Conservation (phyloP, 2,329 filamentous ascomycete species). For the Ascosphaera pollenicola region DNA sequence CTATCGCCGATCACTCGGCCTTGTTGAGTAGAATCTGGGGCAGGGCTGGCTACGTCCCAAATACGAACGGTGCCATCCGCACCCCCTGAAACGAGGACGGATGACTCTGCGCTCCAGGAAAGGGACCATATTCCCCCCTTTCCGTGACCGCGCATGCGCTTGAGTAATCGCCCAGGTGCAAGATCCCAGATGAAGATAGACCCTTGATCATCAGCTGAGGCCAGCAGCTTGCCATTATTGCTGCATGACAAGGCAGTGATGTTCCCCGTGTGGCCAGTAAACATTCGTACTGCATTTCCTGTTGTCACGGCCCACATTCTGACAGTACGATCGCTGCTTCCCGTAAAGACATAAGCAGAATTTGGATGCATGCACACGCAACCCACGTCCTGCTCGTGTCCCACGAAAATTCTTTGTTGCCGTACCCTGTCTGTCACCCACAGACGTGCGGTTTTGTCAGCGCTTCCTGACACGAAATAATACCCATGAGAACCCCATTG, state of each 20-base stretch:
- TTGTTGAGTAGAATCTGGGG: constrained; percentile 36
- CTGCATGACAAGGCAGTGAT: constrained; percentile 70
- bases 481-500: constrained; percentile 84
- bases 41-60: constrained; percentile 68
- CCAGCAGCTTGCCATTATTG: constrained; percentile 73
- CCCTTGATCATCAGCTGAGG: constrained; percentile 69
- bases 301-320: constrained; percentile 93
- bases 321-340: constrained; percentile 77
- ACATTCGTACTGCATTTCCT: constrained; percentile 71
- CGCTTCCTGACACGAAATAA: constrained; percentile 75
- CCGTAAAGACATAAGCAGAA: constrained; percentile 79
- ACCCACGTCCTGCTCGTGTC: constrained; percentile 86
- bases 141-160: constrained; percentile 81
- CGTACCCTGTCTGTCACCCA: constrained; percentile 90
- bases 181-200: constrained; percentile 93
- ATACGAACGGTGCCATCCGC: constrained; percentile 82
- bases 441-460: constrained; percentile 73
- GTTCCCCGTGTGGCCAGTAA: constrained; percentile 75
- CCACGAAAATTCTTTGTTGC: constrained; percentile 67
- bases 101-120: constrained; percentile 83
- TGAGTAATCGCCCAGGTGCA: constrained; percentile 62
- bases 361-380: constrained; percentile 89
- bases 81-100: constrained; percentile 69
- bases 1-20: constrained; percentile 29
- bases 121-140: constrained; percentile 88